These are phyloP conservation scores for Polyplosphaeria fusca DNA, from an alignment of 495 filamentous ascomycete genomes.

Conservation along the genomic window DNA sequence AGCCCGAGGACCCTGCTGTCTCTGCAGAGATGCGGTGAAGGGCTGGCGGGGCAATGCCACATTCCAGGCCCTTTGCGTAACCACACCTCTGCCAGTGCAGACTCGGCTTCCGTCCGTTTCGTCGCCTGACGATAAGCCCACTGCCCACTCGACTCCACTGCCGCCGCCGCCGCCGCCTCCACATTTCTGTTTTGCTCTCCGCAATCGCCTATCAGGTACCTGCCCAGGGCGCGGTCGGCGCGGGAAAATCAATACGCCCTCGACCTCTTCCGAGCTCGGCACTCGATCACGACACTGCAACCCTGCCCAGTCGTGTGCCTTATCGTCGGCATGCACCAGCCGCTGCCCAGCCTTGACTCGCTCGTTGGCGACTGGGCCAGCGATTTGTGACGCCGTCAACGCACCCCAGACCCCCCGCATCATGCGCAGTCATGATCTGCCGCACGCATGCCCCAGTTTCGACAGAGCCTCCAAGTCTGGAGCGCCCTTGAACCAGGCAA, in stretches of 20 bases:
- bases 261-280: constrained; percentile 23
- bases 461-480: not conserved
- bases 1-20: constrained; percentile 24
- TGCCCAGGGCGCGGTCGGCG: constrained; percentile 13
- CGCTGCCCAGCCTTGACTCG: too few relatives aligned
- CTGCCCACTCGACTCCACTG: not conserved
- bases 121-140: constrained; percentile 27
- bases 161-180: not conserved
- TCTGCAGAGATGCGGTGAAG: constrained; percentile 24
- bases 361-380: not conserved
- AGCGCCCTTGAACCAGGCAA: not conserved
- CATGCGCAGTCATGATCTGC: constrained; percentile 15
- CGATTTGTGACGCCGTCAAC: not conserved
- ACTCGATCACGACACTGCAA: not conserved
- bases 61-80: constrained; percentile 7
- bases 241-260: constrained; percentile 17
- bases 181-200: constrained; percentile 11
- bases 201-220: constrained; percentile 3
- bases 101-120: not conserved
- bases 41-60: constrained; percentile 5
- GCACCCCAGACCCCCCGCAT: constrained; percentile 32
- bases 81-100: constrained; percentile 16
- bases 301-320: not conserved
- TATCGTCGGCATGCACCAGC: constrained; percentile 24
- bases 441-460: not conserved